Evolutionary conservation across 768 basidiomycete genomes (phyloP).

Genomic region (Clavaria fumosa): DNA sequence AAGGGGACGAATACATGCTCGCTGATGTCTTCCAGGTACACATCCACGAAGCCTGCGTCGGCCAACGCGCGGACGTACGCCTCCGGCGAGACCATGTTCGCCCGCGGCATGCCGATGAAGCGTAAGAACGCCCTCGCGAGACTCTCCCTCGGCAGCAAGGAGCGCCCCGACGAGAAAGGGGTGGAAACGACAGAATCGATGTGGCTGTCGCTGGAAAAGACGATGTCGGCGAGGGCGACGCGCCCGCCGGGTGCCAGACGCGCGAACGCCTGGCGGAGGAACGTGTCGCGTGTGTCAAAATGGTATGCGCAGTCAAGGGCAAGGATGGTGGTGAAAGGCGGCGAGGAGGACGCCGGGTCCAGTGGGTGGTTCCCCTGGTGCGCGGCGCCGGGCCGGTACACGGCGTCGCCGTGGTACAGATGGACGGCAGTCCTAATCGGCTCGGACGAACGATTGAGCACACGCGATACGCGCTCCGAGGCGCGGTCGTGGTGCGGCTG

Average conservation of each 20-base stretch:
- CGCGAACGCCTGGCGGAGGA: constrained; percentile 34
- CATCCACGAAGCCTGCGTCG: constrained; percentile 35
- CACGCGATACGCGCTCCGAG: constrained; percentile 20
- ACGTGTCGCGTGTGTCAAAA: constrained; percentile 34
- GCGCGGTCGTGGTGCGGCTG: constrained; percentile 32
- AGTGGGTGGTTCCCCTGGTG: constrained; percentile 40
- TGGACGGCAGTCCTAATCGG: constrained; percentile 17
- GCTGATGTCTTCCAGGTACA: constrained; percentile 41
- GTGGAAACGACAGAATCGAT: no score
- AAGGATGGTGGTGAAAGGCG: constrained; percentile 32
- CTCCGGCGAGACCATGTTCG: constrained; percentile 32
- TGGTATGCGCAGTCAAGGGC: constrained; percentile 62
- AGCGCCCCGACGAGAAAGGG: no score
- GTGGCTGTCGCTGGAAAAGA: constrained; percentile 26
- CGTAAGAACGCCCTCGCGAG: constrained; percentile 16
- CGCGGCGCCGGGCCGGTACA: constrained; percentile 19
- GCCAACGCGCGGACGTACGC: constrained; percentile 31
- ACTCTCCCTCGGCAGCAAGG: constrained; percentile 12
- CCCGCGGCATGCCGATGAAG: constrained; percentile 26
- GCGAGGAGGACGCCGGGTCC: constrained; percentile 16
- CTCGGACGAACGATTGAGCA: not conserved
- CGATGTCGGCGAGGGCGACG: constrained; percentile 48
- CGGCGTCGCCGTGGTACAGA: constrained; percentile 36
- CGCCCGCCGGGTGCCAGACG: constrained; percentile 34
- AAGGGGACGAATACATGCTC: constrained; percentile 45